Conservation (phyloP, 2,329 filamentous ascomycete species). For the Xylariaceae sp. region DNA sequence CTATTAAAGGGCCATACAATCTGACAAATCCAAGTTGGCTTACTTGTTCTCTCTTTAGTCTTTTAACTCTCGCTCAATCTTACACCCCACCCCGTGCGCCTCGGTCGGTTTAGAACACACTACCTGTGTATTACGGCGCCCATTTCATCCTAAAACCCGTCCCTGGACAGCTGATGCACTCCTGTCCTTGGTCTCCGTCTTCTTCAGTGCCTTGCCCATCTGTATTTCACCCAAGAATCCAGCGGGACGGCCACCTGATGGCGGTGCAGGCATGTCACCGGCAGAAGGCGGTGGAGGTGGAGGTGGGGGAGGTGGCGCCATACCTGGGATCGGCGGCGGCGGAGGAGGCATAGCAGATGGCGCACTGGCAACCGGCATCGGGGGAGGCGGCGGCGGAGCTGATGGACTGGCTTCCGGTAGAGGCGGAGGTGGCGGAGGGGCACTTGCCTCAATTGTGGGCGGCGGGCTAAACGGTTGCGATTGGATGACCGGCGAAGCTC, state of each 20-base stretch:
- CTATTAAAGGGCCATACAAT: conserved; percentile 4
- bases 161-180: conserved; percentile 68
- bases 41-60: no score
- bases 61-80: neutral
- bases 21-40: neutral
- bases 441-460: conserved; percentile 26
- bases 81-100: neutral
- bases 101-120: no score
- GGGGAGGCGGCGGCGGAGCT: conserved; percentile 35
- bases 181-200: conserved; percentile 84
- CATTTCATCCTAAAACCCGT: conserved; percentile 55
- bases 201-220: conserved; percentile 70
- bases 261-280: conserved; percentile 41
- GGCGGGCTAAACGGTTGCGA: conserved; percentile 34
- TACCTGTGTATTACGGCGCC: no score
- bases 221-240: conserved; percentile 80
- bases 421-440: conserved; percentile 34
- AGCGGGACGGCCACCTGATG: conserved; percentile 46
- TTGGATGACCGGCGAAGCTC: conserved; percentile 36
- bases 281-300: conserved; percentile 40
- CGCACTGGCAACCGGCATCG: conserved; percentile 36
- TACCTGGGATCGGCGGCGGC: conserved; percentile 39
- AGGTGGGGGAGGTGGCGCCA: conserved; percentile 40
- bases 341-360: conserved; percentile 37
- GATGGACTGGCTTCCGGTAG: conserved; percentile 34